phyloP scores from a whole-genome alignment of 805 yeast species.

The Ogataea allantospora region DNA sequence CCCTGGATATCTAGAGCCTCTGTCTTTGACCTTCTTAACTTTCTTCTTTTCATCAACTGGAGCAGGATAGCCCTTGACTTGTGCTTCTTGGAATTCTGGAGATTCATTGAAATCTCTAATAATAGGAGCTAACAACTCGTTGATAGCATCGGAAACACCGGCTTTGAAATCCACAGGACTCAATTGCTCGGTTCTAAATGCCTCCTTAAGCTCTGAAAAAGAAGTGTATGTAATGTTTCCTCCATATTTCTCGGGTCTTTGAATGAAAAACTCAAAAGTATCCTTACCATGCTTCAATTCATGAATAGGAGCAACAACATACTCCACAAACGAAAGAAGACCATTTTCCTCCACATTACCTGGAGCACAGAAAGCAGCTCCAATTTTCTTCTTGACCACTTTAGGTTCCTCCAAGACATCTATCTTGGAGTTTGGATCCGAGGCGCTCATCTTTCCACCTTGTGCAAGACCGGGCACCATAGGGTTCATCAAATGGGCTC shows the following conservation, averaged over 20 bases:
- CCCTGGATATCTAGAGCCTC: constrained; percentile 91
- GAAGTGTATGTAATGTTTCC: constrained; percentile 78
- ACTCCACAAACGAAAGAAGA: constrained; percentile 78
- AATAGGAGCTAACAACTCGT: constrained; percentile 78
- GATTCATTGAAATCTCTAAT: constrained; percentile 61
- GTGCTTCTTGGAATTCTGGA: constrained; percentile 73
- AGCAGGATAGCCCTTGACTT: constrained; percentile 80
- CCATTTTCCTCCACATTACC: constrained; percentile 93
- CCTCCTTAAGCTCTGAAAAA: constrained; percentile 66
- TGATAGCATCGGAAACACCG: constrained; percentile 87
- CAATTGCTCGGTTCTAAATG: constrained; percentile 69
- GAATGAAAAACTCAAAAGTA: constrained; percentile 64
- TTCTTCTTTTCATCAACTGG: constrained; percentile 59
- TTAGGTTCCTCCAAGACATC: constrained; percentile 90
- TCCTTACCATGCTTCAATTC: constrained; percentile 64
- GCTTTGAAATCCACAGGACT: constrained; percentile 92
- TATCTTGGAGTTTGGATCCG: constrained; percentile 97
- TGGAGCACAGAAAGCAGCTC: constrained; percentile 92
- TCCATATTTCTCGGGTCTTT: constrained; percentile 96
- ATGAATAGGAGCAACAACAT: constrained; percentile 82
- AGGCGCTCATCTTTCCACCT: constrained; percentile 98
- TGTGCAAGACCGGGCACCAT: constrained; percentile 98
- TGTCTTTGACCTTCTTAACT: constrained; percentile 77
- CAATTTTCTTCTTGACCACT: constrained; percentile 83
- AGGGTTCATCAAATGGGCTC: constrained; percentile 98